Evolutionary conservation across 306 rosid genomes (phyloP), one percentile per base, ranked within the genome.

Genomic region (Cicer arietinum): DNA sequence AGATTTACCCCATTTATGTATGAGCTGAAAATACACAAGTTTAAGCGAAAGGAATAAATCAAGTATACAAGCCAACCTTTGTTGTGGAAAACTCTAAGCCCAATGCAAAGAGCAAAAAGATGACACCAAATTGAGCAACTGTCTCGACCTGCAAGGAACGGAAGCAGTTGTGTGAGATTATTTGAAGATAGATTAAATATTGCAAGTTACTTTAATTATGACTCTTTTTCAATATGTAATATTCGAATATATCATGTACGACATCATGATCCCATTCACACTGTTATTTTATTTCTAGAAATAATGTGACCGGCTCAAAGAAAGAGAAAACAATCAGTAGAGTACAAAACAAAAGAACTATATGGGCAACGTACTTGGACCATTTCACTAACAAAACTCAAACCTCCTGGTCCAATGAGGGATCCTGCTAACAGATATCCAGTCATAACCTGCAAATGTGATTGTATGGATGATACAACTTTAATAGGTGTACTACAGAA

Each of bases 121-220:
- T 90, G 40, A 94, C 99, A 77, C 99, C 99, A 89, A 94, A 94
- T 85, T 94, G 99, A 85, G 99, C 99, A 74, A 94, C 95, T 11
- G 99, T 94, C 84, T 94, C 99, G 67, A 94, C 99, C 99, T 94
- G 81, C 86, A 79, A 58, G 73, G 45, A 81, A 76, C 22, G 35
- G 62, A 67, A 48, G 68, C 62, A 41, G 53, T 47, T 47, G 39
- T 14, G 42, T 35, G 58, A 73, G 56, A 65, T 69, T 57, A 58
- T 66, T 61, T 14, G 50, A 25, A 69, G 25, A 53, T 47, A 52
- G 60, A 72, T 44, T 41, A 43, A 30, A 75, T 57, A 67, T 60
- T 67, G 44, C 45, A 50, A 40, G 67, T 70, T 67, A 53, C 44
- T 77, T 60, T 6, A 59, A 41, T 54, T 47, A 61, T 68, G 42